phyloP scores from a whole-genome alignment of 2,329 filamentous ascomycete species.

The Fusarium phyllophilum region DNA sequence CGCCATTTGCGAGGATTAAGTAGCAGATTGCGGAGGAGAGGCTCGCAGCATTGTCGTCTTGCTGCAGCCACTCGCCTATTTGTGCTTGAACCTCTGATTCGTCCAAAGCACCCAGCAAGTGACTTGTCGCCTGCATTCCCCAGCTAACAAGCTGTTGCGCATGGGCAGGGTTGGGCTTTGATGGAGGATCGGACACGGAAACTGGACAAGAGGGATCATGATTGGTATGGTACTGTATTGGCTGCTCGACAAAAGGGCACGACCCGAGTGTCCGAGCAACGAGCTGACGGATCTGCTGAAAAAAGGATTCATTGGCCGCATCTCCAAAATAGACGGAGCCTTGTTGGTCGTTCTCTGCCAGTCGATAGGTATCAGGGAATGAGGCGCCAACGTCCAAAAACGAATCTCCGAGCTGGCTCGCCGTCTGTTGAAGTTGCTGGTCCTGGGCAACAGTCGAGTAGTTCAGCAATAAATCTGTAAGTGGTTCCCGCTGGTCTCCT shows the following conservation, averaged over 20 bases:
- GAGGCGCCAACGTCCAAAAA: fast-evolving
- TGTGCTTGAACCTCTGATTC: not conserved
- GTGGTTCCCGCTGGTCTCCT: not conserved
- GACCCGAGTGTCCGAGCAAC: not conserved
- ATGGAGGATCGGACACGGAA: not conserved
- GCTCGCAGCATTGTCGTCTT: fast-evolving
- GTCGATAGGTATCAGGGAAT: not conserved
- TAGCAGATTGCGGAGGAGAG: not conserved
- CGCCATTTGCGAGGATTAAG: not conserved
- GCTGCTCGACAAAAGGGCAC: not conserved
- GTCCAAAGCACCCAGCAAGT: not conserved
- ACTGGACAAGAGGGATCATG: not conserved
- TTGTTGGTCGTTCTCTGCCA: not conserved
- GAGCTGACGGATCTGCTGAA: not conserved
- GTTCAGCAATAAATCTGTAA: not conserved
- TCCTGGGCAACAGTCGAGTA: fast-evolving
- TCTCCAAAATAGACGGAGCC: not conserved
- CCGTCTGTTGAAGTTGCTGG: fast-evolving
- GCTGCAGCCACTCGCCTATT: not conserved
- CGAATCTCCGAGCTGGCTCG: not conserved
- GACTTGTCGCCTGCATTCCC: not conserved
- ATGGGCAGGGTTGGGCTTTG: not conserved
- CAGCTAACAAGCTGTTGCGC: not conserved
- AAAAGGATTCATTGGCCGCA: not conserved
- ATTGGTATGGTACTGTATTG: not conserved